Evolutionary conservation across 108 stramenopile species (phyloP).

Genomic region (Nannochloropsis salina): DNA sequence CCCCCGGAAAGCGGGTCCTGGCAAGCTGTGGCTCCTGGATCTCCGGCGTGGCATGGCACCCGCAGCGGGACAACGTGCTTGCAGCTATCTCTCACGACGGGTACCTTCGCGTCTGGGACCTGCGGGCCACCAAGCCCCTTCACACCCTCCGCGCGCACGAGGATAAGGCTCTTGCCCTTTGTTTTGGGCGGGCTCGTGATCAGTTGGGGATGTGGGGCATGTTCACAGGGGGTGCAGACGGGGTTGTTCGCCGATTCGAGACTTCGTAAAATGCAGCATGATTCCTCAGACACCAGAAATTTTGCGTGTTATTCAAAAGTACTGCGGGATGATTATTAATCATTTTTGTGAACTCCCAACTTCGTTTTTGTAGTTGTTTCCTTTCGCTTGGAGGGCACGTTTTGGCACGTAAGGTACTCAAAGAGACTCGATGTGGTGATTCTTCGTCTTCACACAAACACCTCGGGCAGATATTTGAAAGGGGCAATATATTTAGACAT

Average conservation of each 20-base stretch:
- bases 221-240: neutral
- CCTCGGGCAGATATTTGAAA: too few relatives aligned
- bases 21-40: neutral
- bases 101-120: constrained; percentile 5
- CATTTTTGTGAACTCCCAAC: too few relatives aligned
- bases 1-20: neutral
- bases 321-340: too few relatives aligned
- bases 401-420: too few relatives aligned
- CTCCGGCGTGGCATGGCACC: neutral
- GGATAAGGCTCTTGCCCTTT: neutral
- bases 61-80: neutral
- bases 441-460: too few relatives aligned
- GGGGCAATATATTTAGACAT: too few relatives aligned
- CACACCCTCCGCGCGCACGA: neutral
- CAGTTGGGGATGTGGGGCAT: neutral
- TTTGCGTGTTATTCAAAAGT: too few relatives aligned
- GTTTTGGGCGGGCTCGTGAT: neutral
- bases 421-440: too few relatives aligned
- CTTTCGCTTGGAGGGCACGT: too few relatives aligned
- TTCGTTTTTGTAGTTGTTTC: too few relatives aligned
- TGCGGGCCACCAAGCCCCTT: constrained; percentile 8
- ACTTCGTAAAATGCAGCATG: neutral
- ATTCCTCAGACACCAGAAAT: too few relatives aligned
- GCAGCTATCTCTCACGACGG: neutral
- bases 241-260: neutral